Conservation (phyloP, 192 early-diverging fungal genomes). For the Coemansia interrupta region DNA sequence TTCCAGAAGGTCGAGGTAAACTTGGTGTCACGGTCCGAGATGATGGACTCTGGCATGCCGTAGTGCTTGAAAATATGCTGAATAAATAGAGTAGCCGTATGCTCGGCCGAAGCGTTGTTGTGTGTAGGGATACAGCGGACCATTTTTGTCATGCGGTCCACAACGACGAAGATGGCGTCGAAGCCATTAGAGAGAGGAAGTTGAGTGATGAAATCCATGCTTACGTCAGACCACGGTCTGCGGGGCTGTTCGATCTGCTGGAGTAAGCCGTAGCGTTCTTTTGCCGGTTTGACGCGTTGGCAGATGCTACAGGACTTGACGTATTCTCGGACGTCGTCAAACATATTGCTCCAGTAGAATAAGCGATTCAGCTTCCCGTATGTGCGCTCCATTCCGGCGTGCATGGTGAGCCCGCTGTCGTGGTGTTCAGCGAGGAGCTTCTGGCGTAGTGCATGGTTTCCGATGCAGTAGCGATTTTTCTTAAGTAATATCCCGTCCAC, state of each 20-base stretch:
- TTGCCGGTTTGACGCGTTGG: too few species aligned
- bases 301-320: not conserved
- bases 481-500: not conserved
- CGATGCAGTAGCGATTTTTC: slow-evolving; percentile 7
- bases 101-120: not conserved
- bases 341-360: slow-evolving; percentile 14
- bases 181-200: slow-evolving; percentile 4
- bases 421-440: slow-evolving; percentile 9
- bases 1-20: not conserved
- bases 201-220: slow-evolving; percentile 18
- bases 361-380: not conserved
- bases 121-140: not conserved
- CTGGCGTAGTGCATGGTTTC: not conserved
- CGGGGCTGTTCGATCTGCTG: not conserved
- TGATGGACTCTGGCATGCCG: not conserved
- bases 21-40: not conserved
- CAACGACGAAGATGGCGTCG: slow-evolving; percentile 12
- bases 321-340: slow-evolving; percentile 7
- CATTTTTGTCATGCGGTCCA: slow-evolving; percentile 6
- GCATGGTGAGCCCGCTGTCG: slow-evolving; percentile 2
- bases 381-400: slow-evolving; percentile 10
- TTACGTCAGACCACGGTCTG: slow-evolving; percentile 10
- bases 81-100: not conserved
- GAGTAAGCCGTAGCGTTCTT: not conserved
- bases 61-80: not conserved